Conservation (phyloP, 768 basidiomycete species). For the Hericium alpestre region DNA sequence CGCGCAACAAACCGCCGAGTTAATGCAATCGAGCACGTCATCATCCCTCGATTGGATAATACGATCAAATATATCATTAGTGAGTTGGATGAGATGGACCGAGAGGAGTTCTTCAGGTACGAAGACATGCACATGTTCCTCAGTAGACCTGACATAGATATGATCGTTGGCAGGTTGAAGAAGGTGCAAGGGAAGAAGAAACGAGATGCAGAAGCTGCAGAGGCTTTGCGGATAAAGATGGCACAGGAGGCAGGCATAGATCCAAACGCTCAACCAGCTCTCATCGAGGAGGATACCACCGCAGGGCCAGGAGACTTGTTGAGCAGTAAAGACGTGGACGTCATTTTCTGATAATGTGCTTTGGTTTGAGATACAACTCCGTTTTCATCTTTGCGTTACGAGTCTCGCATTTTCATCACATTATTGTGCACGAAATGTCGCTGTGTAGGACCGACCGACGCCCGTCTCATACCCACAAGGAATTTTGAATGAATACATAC, state of each 20-base stretch:
- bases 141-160: not conserved
- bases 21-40: constrained; percentile 95
- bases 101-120: constrained; percentile 87
- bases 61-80: constrained; percentile 97
- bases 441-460: not conserved
- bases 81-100: constrained; percentile 97
- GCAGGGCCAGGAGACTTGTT: constrained; percentile 49
- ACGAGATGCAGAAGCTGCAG: constrained; percentile 42
- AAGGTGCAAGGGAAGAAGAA: constrained; percentile 98
- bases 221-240: constrained; percentile 11
- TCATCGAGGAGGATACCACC: constrained; percentile 8
- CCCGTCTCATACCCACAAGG: not conserved
- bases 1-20: constrained; percentile 98
- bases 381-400: not conserved
- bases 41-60: constrained; percentile 92
- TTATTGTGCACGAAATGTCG: not conserved
- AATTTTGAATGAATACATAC: not conserved
- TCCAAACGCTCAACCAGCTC: constrained; percentile 3
- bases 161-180: constrained; percentile 53
- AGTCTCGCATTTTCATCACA: constrained; percentile 4
- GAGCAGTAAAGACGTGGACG: constrained; percentile 81
- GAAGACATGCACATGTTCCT: constrained; percentile 10
- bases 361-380: constrained; percentile 2
- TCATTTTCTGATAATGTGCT: constrained; percentile 63
- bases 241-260: constrained; percentile 6